phyloP scores from a whole-genome alignment of 2,329 filamentous ascomycete genomes.

The Whalleya microplaca region DNA sequence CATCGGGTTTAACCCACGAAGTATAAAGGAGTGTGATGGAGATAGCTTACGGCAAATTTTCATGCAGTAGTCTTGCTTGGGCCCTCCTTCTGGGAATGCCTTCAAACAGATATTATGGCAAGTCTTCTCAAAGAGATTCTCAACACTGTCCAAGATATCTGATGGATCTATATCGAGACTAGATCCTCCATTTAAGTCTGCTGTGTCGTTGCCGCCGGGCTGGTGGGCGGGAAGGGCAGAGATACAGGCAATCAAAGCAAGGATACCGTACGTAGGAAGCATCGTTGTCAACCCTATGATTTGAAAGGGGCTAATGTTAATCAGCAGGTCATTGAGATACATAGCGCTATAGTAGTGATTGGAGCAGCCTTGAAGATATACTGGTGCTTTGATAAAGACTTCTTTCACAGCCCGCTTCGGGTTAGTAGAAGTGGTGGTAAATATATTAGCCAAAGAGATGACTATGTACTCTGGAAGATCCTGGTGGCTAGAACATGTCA shows the following conservation, averaged over 20 bases:
- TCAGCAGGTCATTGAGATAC: not conserved
- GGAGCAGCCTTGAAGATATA: no score
- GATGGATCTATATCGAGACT: slow-evolving; percentile 3
- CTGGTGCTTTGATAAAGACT: no score
- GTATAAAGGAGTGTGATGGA: not conserved
- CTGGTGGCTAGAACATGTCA: no score
- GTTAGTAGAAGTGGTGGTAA: no score
- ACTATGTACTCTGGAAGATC: no score
- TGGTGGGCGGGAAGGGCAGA: slow-evolving; percentile 10
- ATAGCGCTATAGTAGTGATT: no score
- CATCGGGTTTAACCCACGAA: slow-evolving; percentile 29
- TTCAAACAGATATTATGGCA: slow-evolving; percentile 24
- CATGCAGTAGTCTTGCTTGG: slow-evolving; percentile 22
- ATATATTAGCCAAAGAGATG: no score
- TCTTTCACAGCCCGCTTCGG: no score
- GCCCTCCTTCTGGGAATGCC: slow-evolving; percentile 16
- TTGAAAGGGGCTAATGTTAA: not conserved
- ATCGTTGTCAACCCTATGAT: slow-evolving; percentile 1
- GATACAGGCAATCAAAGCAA: slow-evolving; percentile 10
- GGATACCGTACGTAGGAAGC: slow-evolving; percentile 10
- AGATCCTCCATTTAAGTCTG: not conserved
- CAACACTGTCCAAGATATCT: slow-evolving; percentile 11
- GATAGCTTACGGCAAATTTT: slow-evolving; percentile 23
- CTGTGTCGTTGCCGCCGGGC: not conserved
- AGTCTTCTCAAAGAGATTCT: slow-evolving; percentile 15